These are phyloP conservation scores for Russula olivacea DNA, from an alignment of 768 basidiomycete species.

Conservation along the genomic window DNA sequence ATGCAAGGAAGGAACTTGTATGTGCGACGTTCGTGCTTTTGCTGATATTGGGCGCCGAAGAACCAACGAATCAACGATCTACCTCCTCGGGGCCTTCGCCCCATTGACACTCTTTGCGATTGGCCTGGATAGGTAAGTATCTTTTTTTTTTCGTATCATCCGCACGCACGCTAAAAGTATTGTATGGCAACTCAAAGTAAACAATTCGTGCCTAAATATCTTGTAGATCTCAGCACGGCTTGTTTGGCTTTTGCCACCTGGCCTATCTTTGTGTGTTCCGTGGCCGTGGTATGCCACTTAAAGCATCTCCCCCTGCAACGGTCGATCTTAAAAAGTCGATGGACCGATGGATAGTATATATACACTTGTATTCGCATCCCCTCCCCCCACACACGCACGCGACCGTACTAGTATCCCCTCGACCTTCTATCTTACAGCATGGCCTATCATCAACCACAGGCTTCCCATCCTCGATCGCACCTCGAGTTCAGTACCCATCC, in stretches of 20 bases:
- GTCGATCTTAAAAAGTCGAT: constrained; percentile 18
- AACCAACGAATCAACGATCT: neutral
- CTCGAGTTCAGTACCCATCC: constrained; percentile 22
- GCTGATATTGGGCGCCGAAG: neutral
- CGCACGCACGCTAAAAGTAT: too few relatives aligned
- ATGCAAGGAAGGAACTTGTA: neutral
- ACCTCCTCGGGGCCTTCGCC: neutral
- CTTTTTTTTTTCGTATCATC: neutral
- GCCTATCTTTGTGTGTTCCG: constrained; percentile 11
- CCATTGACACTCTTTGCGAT: constrained; percentile 6
- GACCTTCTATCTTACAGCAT: neutral
- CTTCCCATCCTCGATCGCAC: constrained; percentile 13
- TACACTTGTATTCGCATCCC: neutral
- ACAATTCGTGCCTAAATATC: constrained; percentile 26
- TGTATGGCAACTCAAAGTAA: constrained; percentile 3
- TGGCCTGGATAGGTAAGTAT: constrained; percentile 19
- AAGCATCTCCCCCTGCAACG: constrained; percentile 7
- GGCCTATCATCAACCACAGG: constrained; percentile 18
- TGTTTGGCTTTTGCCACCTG: constrained; percentile 15
- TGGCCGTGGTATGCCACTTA: constrained; percentile 19
- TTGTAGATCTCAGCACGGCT: constrained; percentile 10
- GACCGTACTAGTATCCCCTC: constrained; percentile 7
- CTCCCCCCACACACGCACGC: constrained; percentile 3
- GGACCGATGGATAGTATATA: constrained; percentile 19
- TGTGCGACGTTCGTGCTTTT: neutral